Base-by-base conservation (phyloP, 2,329 filamentous ascomycete genomes). In the Paraphaeosphaeria minitans region DNA sequence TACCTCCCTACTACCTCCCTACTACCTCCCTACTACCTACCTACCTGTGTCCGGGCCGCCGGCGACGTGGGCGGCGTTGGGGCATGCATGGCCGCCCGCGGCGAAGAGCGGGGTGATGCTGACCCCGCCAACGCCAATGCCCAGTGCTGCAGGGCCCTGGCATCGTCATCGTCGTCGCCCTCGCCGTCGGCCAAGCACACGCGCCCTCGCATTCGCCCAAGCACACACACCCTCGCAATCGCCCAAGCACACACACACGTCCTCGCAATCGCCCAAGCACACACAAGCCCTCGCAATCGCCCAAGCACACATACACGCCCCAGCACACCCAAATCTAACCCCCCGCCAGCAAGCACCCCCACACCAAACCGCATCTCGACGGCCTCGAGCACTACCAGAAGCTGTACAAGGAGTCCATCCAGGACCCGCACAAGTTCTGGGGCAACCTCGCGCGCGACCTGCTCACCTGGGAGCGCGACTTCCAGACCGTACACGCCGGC, bases 401-500 rank as follows among this genome's bases (percentile, higher is more conserved):
- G 73, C 80, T 89, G 69, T 89, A 89, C 77, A 85, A 87, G 72
- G 84, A 99, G 81, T 99, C 95, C 49, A 97, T 99, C 76, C 89
- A 89, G 69, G 83, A 95, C 69, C 94, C 95, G 51, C 82, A 93
- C 64, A 88, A 90, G 77, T 99, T 98, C 83, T 99, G 94, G 93
- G 93, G 84, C 61, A 85, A 85, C 66, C 84, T 90, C 77, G 95
- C 93, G 51, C 91, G 93, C 64, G 93, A 98, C 71, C 87, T 97
- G 55, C 85, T 99, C 68, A 89, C 90, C 52, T 99, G 95, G 91
- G 88, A 92, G 66, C 86, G 85, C 66, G 94, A 98, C 75, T 99
- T 99, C 80, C 82, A 96, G 78, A 98, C 93, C 13, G 93, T 96
- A 54, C 87, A 87, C 77, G 86, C 84, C 59, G 95, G 95, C 61